Percentiles rank a stretch among this genome's conserved stretches.
Evolutionary conservation across 345 rosid species (phyloP).

Genomic region (Anacardium occidentale): DNA sequence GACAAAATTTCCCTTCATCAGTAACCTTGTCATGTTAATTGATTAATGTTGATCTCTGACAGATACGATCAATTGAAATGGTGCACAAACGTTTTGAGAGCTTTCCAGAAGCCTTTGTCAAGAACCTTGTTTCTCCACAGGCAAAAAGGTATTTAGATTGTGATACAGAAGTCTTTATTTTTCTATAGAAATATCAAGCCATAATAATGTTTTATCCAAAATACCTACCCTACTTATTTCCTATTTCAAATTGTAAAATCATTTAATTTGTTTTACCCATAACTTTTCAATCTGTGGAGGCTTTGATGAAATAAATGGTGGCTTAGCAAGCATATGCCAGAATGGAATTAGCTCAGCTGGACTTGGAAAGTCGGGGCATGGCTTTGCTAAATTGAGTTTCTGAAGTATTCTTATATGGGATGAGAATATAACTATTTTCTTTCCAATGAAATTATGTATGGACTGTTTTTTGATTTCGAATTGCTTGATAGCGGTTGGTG

Average conservation of each 20-base stretch:
- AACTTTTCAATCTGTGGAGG: neutral
- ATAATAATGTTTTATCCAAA: neutral
- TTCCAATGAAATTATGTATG: neutral
- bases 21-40: conserved; percentile 19
- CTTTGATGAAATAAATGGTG: conserved; percentile 1
- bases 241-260: neutral
- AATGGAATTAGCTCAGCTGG: neutral
- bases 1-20: neutral
- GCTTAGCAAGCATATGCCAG: neutral
- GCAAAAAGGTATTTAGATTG: conserved; percentile 48
- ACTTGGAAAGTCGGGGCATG: neutral
- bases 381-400: conserved; percentile 2
- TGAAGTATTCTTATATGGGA: neutral
- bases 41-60: conserved; percentile 19
- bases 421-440: neutral
- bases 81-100: conserved; percentile 97
- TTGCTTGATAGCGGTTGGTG: neutral
- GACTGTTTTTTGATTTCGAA: neutral
- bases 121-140: conserved; percentile 72
- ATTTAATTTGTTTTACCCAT: too few species aligned
- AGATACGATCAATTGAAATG: conserved; percentile 97
- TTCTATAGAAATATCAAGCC: neutral
- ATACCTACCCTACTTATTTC: neutral
- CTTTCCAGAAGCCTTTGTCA: conserved; percentile 87
- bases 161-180: neutral